A percentile compares a stretch with the other conserved stretches of the same genome.
Conservation (phyloP, 2,329 filamentous ascomycete genomes). For the Colletotrichum eremochloae region DNA sequence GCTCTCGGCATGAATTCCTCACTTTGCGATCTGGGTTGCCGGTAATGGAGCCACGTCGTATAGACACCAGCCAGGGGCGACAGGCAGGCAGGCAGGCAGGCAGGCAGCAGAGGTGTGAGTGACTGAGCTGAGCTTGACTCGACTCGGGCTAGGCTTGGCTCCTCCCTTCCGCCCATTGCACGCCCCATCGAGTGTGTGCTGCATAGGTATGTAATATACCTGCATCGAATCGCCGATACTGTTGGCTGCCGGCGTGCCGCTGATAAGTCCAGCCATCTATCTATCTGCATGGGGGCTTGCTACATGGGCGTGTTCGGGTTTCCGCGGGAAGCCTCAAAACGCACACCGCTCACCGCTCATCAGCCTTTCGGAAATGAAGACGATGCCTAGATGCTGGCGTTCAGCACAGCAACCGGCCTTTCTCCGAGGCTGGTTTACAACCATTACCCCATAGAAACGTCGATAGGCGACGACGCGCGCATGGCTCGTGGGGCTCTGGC, state of each 20-base stretch:
- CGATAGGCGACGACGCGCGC: too few relatives aligned
- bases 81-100: background rate
- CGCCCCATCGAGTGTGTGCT: background rate
- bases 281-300: background rate
- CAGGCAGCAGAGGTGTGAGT: background rate
- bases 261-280: background rate
- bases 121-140: background rate
- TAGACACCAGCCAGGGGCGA: background rate
- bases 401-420: too few relatives aligned
- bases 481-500: too few relatives aligned
- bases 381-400: too few relatives aligned
- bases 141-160: background rate
- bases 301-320: background rate
- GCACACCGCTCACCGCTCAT: too few relatives aligned
- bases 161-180: background rate
- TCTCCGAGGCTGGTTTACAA: too few relatives aligned
- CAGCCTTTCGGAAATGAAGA: too few relatives aligned
- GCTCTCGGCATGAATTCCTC: background rate
- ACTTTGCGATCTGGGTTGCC: background rate
- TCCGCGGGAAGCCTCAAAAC: background rate
- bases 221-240: background rate
- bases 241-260: background rate
- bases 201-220: background rate
- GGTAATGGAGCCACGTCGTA: background rate
- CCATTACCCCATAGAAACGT: too few relatives aligned